Evolutionary conservation across 1,284 basidiomycete genomes (phyloP), one percentile per base, ranked within the genome.

Genomic region (Cutaneotrichosporon arboriforme): DNA sequence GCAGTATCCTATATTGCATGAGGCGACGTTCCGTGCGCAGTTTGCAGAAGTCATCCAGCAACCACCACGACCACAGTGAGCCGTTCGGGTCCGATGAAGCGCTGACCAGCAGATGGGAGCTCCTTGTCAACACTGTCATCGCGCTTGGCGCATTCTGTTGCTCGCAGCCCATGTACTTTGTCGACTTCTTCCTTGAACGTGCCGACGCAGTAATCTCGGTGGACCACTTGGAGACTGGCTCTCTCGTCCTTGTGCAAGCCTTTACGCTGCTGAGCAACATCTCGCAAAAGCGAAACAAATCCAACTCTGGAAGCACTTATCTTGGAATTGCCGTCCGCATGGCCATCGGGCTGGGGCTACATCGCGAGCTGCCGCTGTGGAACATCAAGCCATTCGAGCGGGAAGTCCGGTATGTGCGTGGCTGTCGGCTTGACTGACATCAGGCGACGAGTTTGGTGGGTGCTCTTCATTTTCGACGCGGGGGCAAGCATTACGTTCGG

Each of bases 271-370:
- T 67, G 2, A 57, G 54, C 18, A 67, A 67, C 46, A 57, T 60
- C 14, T 57, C 60, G 1, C 65, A 67, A 49, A 62, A 65, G 50
- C 53, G 62, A 23, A 65, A 65, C 55, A 61, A 63, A 52, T 47
- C 49, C 20, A 62, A 64, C 17, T 48, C 59, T 2, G 65, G 65
- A 0, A 48, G 50, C 12, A 60, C 59, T 1, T 65, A 62, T 46
- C 58, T 67, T 22, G 62, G 64, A 14, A 66, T 66, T 13, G 65
- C 64, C 0, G 49, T 66, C 18, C 54, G 65, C n/a, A 63, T 67
- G 61, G 64, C 64, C 3, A 63, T 67, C 26, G 62, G 61, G 14
- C 58, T 66, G 8, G 65, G 65, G 1, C 46, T 67, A 43, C 65
- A 67, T 43, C 57, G 59, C 37, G 65, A 67, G 45, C 53, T 61